Conservation (phyloP, 176 grass and related monocot species). For the Oryza officinalis region DNA sequence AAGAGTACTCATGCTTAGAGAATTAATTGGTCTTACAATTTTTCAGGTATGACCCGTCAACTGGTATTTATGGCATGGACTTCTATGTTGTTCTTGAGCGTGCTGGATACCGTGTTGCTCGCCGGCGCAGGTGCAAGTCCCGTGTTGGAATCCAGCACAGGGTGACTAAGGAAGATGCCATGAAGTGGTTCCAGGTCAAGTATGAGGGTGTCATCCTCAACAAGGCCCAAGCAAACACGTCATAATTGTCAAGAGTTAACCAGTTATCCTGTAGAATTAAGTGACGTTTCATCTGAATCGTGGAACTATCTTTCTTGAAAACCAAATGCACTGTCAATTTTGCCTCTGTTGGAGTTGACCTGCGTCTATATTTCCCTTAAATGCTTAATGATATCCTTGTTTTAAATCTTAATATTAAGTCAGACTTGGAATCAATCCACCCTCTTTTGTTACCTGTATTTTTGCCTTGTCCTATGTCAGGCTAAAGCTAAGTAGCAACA, state of each 20-base stretch:
- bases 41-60: constrained; percentile 56
- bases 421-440: background rate
- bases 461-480: background rate
- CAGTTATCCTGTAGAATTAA: background rate
- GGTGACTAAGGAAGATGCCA: constrained; percentile 68
- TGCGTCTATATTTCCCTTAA: constrained; percentile 15
- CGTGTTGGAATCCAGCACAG: constrained; percentile 60
- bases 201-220: constrained; percentile 74
- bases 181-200: constrained; percentile 81
- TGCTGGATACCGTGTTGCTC: constrained; percentile 61
- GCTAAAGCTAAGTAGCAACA: background rate
- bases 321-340: constrained; percentile 35
- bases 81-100: constrained; percentile 63
- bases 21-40: background rate
- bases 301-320: constrained; percentile 37
- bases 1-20: background rate
- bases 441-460: background rate
- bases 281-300: constrained; percentile 10
- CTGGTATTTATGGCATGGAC: constrained; percentile 73
- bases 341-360: constrained; percentile 20
- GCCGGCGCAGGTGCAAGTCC: constrained; percentile 60
- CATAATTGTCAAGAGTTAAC: background rate
- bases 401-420: background rate
- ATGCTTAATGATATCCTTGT: constrained; percentile 1
- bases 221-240: constrained; percentile 48